These are phyloP conservation scores for Eragrostis nindensis DNA, from an alignment of 176 grass and related monocot genomes.

Conservation along the genomic window DNA sequence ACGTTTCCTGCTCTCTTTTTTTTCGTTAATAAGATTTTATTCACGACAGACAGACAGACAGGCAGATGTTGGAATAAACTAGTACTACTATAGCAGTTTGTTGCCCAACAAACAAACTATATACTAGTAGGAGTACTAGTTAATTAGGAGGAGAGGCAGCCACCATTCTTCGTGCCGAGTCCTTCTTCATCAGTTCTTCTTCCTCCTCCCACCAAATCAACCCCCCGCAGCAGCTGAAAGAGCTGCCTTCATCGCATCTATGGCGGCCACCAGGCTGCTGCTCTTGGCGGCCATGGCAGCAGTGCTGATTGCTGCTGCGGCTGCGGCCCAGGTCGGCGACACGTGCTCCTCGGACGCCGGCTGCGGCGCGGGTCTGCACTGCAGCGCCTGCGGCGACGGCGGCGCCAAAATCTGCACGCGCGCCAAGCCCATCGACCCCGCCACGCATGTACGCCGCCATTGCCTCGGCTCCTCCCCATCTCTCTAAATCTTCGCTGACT, in stretches of 20 bases:
- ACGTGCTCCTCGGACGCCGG: constrained; percentile 50
- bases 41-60: not conserved
- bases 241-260: not conserved
- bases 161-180: too few species aligned
- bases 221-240: not conserved
- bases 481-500: not conserved
- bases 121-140: too few species aligned
- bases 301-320: not conserved
- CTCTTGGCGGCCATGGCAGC: not conserved
- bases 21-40: too few species aligned
- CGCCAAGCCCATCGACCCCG: constrained; percentile 54
- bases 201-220: not conserved
- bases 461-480: not conserved
- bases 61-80: not conserved
- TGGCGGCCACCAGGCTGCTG: not conserved
- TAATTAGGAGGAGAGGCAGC: too few species aligned
- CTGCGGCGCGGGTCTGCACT: constrained; percentile 67
- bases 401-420: constrained; percentile 61
- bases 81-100: not conserved
- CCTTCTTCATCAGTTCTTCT: too few species aligned
- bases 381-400: constrained; percentile 60
- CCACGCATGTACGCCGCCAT: constrained; percentile 37
- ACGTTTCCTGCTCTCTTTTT: too few species aligned
- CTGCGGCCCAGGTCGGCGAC: constrained; percentile 47
- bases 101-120: not conserved